Evolutionary conservation across 441 rosid species (phyloP).

Genomic region (Euphorbia celastroides): DNA sequence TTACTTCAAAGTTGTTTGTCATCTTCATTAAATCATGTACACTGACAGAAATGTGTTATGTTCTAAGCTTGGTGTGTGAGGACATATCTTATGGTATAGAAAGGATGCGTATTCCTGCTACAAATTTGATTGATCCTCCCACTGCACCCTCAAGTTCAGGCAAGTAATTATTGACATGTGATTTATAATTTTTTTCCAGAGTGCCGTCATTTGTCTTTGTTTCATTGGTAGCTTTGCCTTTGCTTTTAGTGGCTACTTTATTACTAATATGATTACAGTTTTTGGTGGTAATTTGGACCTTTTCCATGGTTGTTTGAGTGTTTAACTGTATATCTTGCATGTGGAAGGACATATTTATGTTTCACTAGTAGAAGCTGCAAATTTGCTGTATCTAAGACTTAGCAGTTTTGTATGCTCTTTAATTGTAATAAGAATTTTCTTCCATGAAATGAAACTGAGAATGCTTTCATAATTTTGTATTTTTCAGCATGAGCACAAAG

Average conservation of each 20-base stretch:
- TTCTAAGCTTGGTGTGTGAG: slow-evolving; percentile 39
- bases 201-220: background rate
- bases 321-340: slow-evolving; percentile 6
- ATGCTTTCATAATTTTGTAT: background rate
- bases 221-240: background rate
- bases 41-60: slow-evolving; percentile 19
- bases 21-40: slow-evolving; percentile 4
- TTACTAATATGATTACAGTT: background rate
- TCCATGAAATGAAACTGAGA: background rate
- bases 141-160: slow-evolving; percentile 51
- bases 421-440: background rate
- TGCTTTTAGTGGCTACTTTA: background rate
- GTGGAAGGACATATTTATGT: background rate
- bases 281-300: too few relatives aligned
- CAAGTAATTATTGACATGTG: slow-evolving; percentile 22
- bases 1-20: background rate
- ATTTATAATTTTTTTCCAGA: background rate
- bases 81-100: slow-evolving; percentile 48
- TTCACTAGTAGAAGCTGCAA: background rate
- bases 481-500: background rate
- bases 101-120: slow-evolving; percentile 37
- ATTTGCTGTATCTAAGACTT: background rate
- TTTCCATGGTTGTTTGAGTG: background rate
- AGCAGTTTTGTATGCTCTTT: background rate
- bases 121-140: slow-evolving; percentile 39